phyloP scores from a whole-genome alignment of 2,329 filamentous ascomycete species.

The Tolypocladium ovalisporum region DNA sequence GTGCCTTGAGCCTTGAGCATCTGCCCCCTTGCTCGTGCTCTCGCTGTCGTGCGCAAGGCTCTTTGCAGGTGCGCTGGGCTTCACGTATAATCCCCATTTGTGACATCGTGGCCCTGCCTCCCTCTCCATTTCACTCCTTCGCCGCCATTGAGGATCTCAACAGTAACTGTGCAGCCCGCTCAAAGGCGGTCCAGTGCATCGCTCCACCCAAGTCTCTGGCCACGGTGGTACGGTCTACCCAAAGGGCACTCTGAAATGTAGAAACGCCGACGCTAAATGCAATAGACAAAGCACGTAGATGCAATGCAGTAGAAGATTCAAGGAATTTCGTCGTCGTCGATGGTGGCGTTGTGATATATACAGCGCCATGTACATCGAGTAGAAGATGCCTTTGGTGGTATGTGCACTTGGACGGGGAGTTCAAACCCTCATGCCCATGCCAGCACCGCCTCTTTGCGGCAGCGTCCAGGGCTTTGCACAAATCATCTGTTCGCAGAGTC shows the following conservation, averaged over 20 bases:
- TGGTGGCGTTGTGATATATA: not conserved
- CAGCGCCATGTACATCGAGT: not conserved
- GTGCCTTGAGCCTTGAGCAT: not conserved
- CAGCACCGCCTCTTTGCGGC: constrained; percentile 37
- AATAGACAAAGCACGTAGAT: not conserved
- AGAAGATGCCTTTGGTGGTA: not conserved
- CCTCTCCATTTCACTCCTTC: not conserved
- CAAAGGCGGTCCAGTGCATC: not conserved
- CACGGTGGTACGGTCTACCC: not conserved
- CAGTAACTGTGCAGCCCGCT: not conserved
- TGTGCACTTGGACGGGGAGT: no score
- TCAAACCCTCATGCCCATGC: constrained; percentile 7
- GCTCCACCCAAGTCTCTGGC: no score
- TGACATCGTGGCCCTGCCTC: no score
- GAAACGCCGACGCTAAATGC: constrained; percentile 1
- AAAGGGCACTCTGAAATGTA: not conserved
- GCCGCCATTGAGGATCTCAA: not conserved
- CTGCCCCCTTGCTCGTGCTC: not conserved
- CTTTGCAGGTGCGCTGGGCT: not conserved
- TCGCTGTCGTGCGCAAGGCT: not conserved
- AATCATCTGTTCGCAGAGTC: constrained; percentile 40
- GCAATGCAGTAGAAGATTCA: not conserved
- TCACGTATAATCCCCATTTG: not conserved
- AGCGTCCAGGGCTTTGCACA: constrained; percentile 62
- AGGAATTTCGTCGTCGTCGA: not conserved